Evolutionary conservation across 2,329 filamentous ascomycete species (phyloP).

Genomic region (Lomentospora prolificans): DNA sequence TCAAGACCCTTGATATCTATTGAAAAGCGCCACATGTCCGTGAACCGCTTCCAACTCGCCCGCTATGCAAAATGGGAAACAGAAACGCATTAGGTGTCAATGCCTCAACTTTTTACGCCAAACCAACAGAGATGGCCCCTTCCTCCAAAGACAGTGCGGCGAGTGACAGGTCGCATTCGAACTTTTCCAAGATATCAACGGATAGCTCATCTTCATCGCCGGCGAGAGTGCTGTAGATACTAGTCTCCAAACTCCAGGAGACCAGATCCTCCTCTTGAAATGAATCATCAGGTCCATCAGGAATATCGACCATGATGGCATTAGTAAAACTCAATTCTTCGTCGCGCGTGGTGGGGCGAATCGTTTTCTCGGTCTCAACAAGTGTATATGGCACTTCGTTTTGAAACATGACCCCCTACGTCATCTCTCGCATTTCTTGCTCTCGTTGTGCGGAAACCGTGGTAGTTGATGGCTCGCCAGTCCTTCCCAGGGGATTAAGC

Average conservation of each 20-base stretch:
- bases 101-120: background rate
- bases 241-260: background rate
- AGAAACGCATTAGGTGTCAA: conserved; percentile 12
- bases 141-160: background rate
- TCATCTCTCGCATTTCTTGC: conserved; percentile 36
- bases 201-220: background rate
- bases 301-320: conserved; percentile 8
- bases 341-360: conserved; percentile 9
- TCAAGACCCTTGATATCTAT: no score
- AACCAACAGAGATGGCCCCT: background rate
- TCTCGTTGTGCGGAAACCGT: conserved; percentile 19
- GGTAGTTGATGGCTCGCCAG: conserved; percentile 11
- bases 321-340: conserved; percentile 11
- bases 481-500: conserved; percentile 29
- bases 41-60: no score
- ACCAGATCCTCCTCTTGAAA: background rate
- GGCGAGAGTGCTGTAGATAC: background rate
- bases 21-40: no score
- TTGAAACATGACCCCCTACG: conserved; percentile 32
- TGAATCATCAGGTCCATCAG: background rate
- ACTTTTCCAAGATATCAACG: background rate
- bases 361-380: conserved; percentile 20
- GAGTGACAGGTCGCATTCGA: background rate
- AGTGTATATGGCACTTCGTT: conserved; percentile 23
- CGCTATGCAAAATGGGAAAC: conserved; percentile 1